phyloP scores from a whole-genome alignment of 148 eudicot genomes.

The Heliamphora exappendiculata region DNA sequence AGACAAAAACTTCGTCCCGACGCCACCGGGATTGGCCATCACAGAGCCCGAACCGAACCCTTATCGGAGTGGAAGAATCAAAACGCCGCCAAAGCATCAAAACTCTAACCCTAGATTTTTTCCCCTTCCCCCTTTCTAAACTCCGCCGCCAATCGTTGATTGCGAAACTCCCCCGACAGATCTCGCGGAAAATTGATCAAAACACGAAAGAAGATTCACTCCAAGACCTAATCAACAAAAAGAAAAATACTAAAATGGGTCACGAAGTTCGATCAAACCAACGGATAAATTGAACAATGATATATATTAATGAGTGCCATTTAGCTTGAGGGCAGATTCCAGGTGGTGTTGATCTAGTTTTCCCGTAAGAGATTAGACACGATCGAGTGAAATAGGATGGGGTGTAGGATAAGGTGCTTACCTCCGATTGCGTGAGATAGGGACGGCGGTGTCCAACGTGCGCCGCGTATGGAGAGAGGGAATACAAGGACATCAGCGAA shows the following conservation, averaged over 20 bases:
- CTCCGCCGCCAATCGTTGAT: not conserved
- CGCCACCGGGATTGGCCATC: slow-evolving; percentile 81
- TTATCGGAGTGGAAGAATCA: slow-evolving; percentile 15
- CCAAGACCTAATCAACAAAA: slow-evolving; percentile 20
- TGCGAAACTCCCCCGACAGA: slow-evolving; percentile 10
- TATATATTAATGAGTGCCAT: not conserved
- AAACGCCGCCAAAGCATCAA: slow-evolving; percentile 55
- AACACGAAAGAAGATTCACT: not conserved
- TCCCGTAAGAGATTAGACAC: not conserved
- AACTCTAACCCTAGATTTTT: slow-evolving; percentile 17
- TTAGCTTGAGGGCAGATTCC: not conserved
- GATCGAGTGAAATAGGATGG: not conserved
- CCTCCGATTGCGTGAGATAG: slow-evolving; percentile 20
- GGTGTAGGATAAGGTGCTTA: slow-evolving; percentile 14
- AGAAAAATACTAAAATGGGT: not conserved
- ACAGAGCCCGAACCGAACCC: slow-evolving; percentile 29
- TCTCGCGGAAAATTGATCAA: slow-evolving; percentile 11
- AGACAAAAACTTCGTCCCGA: slow-evolving; percentile 59
- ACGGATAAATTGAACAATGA: not conserved
- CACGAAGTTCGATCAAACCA: not conserved
- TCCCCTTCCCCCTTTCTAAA: not conserved
- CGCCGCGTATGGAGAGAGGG: slow-evolving; percentile 22
- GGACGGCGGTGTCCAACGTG: slow-evolving; percentile 12
- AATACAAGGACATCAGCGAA: not conserved
- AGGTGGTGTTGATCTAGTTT: not conserved